Percentiles rank a stretch among this genome's conserved stretches.
These are phyloP conservation scores for Fraxinus xanthoxyloides DNA, from an alignment of 305 asterid species.

Conservation along the genomic window DNA sequence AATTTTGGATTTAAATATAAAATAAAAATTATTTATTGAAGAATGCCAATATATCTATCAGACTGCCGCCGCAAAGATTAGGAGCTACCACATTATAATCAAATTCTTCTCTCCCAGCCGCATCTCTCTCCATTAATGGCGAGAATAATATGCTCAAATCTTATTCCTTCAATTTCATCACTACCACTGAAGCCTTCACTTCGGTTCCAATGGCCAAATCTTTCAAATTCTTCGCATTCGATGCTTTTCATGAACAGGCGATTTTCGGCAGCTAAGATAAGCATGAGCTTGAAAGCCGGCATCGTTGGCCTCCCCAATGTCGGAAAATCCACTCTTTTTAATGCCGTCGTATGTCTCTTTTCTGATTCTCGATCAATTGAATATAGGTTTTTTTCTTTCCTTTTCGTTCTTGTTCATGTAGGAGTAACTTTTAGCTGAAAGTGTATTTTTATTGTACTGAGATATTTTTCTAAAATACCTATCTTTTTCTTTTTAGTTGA, in stretches of 20 bases:
- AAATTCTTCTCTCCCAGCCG: neutral
- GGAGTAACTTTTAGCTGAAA: neutral
- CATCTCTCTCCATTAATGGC: slow-evolving; percentile 44
- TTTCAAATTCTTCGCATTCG: slow-evolving; percentile 38
- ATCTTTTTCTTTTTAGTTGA: neutral
- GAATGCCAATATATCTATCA: neutral
- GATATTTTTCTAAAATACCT: neutral
- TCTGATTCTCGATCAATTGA: neutral
- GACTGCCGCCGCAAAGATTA: slow-evolving; percentile 15
- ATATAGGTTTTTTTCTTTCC: neutral
- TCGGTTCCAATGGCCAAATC: slow-evolving; percentile 42
- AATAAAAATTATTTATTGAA: neutral
- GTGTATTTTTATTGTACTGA: neutral
- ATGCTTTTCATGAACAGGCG: slow-evolving; percentile 46
- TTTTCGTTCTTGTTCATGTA: neutral
- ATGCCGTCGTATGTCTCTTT: slow-evolving; percentile 72
- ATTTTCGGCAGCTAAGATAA: slow-evolving; percentile 65
- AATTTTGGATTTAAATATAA: neutral
- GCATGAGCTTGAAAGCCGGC: slow-evolving; percentile 93
- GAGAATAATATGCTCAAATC: slow-evolving; percentile 56
- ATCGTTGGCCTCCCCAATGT: slow-evolving; percentile 98
- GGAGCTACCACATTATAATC: slow-evolving; percentile 27
- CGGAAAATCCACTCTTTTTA: slow-evolving; percentile 95
- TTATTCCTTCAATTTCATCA: slow-evolving; percentile 55
- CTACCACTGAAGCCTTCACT: slow-evolving; percentile 46